These are phyloP conservation scores for Fusarium longipes DNA, from an alignment of 2,329 filamentous ascomycete genomes.

Conservation along the genomic window DNA sequence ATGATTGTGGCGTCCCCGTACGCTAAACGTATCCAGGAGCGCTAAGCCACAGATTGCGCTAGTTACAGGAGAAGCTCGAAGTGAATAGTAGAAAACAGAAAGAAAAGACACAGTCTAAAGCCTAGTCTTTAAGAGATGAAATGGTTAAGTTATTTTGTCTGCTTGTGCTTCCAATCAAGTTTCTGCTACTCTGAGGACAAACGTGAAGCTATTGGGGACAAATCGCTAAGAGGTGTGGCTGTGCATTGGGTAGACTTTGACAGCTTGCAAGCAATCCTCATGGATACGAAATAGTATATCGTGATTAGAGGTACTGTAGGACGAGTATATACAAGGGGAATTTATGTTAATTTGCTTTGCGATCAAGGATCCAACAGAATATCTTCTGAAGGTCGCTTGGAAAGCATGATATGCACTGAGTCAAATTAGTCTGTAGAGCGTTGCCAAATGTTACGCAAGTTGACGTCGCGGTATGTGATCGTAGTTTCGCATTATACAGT, in stretches of 20 bases:
- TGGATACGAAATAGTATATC: neutral
- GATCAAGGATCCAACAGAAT: neutral
- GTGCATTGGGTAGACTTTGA: constrained; percentile 21
- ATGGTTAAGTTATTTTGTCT: neutral
- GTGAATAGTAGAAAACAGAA: neutral
- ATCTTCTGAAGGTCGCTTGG: neutral
- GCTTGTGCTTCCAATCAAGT: neutral
- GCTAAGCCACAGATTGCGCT: neutral
- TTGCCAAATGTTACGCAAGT: neutral
- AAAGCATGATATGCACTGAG: neutral
- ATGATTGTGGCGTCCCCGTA: no score
- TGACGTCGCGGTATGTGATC: neutral
- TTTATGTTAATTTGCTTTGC: neutral
- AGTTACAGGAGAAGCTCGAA: neutral
- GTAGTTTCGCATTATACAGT: neutral
- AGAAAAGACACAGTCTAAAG: neutral
- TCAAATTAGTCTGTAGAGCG: neutral
- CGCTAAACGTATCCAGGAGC: no score
- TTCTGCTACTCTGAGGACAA: neutral
- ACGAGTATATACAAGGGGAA: neutral
- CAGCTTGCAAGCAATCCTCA: constrained; percentile 19
- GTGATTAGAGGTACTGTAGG: neutral
- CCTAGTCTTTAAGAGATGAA: no score
- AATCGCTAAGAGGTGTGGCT: constrained; percentile 5
- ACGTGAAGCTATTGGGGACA: neutral